phyloP scores from a whole-genome alignment of 495 filamentous ascomycete species.

The Usnea hakonensis region DNA sequence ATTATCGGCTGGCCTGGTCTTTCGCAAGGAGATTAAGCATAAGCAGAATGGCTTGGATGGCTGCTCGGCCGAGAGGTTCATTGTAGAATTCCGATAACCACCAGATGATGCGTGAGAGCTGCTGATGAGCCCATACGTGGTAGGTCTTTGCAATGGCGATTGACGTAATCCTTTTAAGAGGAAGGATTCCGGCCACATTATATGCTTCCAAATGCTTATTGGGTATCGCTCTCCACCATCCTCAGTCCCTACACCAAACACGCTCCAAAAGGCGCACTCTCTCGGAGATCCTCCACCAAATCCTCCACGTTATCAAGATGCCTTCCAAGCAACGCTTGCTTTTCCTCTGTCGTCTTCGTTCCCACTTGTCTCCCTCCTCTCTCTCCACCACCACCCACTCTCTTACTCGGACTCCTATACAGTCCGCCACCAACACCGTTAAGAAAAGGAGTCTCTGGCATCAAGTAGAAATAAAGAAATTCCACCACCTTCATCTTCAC shows the following conservation, averaged over 20 bases:
- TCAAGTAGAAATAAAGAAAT: conserved; percentile 96
- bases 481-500: conserved; percentile 92
- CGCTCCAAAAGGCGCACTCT: conserved; percentile 46
- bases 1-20: background rate
- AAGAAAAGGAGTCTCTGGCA: conserved; percentile 69
- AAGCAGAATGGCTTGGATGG: background rate
- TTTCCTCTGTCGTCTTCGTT: conserved; percentile 74
- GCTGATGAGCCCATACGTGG: background rate
- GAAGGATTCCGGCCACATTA: background rate
- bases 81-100: background rate
- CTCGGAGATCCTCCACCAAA: conserved; percentile 80
- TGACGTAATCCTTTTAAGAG: background rate
- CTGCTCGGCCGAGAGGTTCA: background rate
- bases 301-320: conserved; percentile 88
- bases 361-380: conserved; percentile 33
- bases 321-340: conserved; percentile 71
- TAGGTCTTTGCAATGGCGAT: background rate
- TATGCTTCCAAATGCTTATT: background rate
- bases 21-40: background rate
- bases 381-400: conserved; percentile 31
- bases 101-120: background rate
- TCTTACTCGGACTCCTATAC: conserved; percentile 66
- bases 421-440: conserved; percentile 31
- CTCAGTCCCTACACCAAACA: conserved; percentile 13
- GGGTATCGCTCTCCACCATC: background rate